A percentile compares a stretch with the other conserved stretches of the same genome.
These are phyloP conservation scores for Stemphylium lycopersici DNA, from an alignment of 2,329 filamentous ascomycete genomes.

Conservation along the genomic window DNA sequence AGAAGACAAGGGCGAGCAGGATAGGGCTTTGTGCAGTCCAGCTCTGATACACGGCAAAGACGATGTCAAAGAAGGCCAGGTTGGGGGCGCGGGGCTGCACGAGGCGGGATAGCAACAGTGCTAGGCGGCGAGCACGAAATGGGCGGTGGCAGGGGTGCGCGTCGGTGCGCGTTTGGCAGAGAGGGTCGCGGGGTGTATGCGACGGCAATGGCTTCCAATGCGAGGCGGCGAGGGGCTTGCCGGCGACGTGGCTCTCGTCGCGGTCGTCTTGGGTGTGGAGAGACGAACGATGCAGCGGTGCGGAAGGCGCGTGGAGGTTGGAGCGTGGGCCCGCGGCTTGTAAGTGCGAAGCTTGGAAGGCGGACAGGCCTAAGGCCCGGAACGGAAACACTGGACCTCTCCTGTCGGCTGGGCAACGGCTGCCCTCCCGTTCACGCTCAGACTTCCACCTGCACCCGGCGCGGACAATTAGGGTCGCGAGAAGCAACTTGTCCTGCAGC, in stretches of 20 bases:
- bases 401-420: slow-evolving; percentile 22
- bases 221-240: slow-evolving; percentile 1
- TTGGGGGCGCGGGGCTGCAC: slow-evolving; percentile 5
- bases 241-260: slow-evolving; percentile 2
- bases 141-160: slow-evolving; percentile 24
- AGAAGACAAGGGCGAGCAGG: not conserved
- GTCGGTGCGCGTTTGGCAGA: slow-evolving; percentile 25
- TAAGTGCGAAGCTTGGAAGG: not conserved
- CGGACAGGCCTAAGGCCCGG: not conserved
- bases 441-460: slow-evolving; percentile 17
- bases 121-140: slow-evolving; percentile 14
- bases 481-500: slow-evolving; percentile 10
- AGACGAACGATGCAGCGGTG: slow-evolving; percentile 9
- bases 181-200: slow-evolving; percentile 21
- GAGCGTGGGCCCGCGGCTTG: slow-evolving; percentile 12
- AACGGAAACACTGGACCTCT: slow-evolving; percentile 6
- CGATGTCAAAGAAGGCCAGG: slow-evolving; percentile 1
- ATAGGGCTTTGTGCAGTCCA: slow-evolving; percentile 14
- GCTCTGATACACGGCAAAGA: slow-evolving; percentile 6
- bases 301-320: slow-evolving; percentile 17
- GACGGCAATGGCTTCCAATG: slow-evolving; percentile 7
- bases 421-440: slow-evolving; percentile 16
- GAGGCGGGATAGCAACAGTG: slow-evolving; percentile 6
- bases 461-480: slow-evolving; percentile 10
- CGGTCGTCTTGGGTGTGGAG: slow-evolving; percentile 9